phyloP scores from a whole-genome alignment of 768 basidiomycete genomes.

The Grammothele lineata region DNA sequence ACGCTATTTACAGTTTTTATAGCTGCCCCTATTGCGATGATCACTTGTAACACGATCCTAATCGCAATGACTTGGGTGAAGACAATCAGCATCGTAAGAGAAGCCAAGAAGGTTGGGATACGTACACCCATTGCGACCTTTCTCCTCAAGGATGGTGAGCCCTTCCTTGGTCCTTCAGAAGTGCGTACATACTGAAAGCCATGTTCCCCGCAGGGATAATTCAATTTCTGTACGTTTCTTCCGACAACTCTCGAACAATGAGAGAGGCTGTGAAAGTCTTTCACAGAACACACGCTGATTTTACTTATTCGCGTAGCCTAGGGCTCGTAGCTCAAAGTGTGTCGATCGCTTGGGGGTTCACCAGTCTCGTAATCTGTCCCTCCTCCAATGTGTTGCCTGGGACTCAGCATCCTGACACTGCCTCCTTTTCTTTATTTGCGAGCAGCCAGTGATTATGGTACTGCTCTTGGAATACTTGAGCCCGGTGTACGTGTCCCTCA shows the following conservation, averaged over 20 bases:
- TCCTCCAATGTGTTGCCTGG: no score
- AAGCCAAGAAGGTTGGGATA: neutral
- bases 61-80: slow-evolving; percentile 13
- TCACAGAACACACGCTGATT: neutral
- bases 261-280: neutral
- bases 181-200: neutral
- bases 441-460: no score
- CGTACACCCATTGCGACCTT: slow-evolving; percentile 8
- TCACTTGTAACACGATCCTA: slow-evolving; percentile 4
- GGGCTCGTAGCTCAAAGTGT: no score
- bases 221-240: neutral
- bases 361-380: no score
- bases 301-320: neutral
- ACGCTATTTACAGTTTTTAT: slow-evolving; percentile 7
- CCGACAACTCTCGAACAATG: neutral
- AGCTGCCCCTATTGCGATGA: neutral
- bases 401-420: no score
- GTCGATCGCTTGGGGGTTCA: no score
- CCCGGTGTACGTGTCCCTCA: no score
- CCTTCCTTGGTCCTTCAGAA: no score
- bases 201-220: neutral
- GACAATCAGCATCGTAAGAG: slow-evolving; percentile 5
- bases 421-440: no score
- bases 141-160: slow-evolving; percentile 13
- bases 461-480: no score